Base-by-base conservation (phyloP, 768 basidiomycete genomes). In the Exidia glandulosa region DNA sequence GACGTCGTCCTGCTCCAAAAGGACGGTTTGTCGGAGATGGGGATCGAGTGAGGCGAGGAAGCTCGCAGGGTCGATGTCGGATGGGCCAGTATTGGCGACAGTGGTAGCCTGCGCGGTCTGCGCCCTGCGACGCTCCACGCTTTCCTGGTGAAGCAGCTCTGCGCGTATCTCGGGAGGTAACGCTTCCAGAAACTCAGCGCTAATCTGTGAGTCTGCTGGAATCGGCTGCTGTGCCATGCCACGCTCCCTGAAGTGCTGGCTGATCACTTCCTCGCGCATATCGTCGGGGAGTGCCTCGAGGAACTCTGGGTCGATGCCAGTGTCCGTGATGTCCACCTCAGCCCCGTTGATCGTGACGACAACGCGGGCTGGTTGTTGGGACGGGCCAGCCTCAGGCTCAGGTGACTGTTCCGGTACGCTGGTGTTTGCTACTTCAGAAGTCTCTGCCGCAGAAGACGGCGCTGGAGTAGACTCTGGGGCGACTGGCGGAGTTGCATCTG, bases 251-350 rank as follows among this genome's bases (percentile, higher is more conserved):
- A 97, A 85, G 68, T 99, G 95, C 68, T 99, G 96, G 66, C 94
- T 94, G 58, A 99, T 79, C 34, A 99, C 93, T 69, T 99, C 96
- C 69, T 96, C 95, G 57, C 96, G 84, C 88, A 99, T 98, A 64
- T 98, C 95, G 68, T 99, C 96, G 0, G 96, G 96, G 9, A 99
- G 75, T 29, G 96, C 96, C 73, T 97, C 94, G 60, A 99, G 76
- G 81, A 99, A 99, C 4, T 92, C 94, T 2, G 94, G 92, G 70
- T 99, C 96, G 68, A 99, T 97, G 3, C 96, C 96, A 36, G 94
- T 95, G 66, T 98, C 94, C 2, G 96, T 99, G 69, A 99, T 99
- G 69, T 99, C 96, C 30, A 98, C 91, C 6, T 86, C 79, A 63
- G 83, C 90, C 57, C 96, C 96, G 71, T 94, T 90, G 58, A 99